Base-by-base conservation (phyloP, 805 yeast species). In the Hanseniaspora singularis region DNA sequence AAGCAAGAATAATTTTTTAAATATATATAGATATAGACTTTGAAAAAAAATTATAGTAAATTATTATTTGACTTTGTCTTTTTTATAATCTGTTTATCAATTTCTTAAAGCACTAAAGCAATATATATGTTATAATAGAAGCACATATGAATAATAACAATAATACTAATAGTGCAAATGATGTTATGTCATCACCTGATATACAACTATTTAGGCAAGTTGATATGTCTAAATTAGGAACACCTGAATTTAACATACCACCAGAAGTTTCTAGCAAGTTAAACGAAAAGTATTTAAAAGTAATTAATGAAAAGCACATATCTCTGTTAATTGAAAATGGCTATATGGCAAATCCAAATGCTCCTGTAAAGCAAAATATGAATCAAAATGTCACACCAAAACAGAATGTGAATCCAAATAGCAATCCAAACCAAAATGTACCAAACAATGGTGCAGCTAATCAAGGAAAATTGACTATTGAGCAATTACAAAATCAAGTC, bases 131-230 rank as follows among this genome's bases (percentile, higher is more conserved):
- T n/a, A n/a, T n/a, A n/a, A n/a, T n/a, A n/a, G n/a, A n/a, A n/a
- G n/a, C n/a, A n/a, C n/a, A 27, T 18, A 37, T 37, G 15, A n/a
- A n/a, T 18, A 32, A n/a, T 4, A 18, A 19, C 4, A 45, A 32
- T 38, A 45, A 45, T 18, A 45, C 38, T n/a, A 34, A 31, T 24
- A 38, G 5, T 11, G 37, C 18, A 11, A 40, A 37, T 3, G 43
- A 45, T 6, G 39, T 18, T 2, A 18, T 38, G 9, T 12, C 34
- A 3, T 33, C 42, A 8, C 43, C 49, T 24, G 48, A 44, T 18
- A 44, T 44, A 14, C 41, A 44, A 19, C 34, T 44, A 8, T 44
- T 44, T 24, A 44, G 48, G 30, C 40, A 44, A 28, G 48, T 44
- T 23, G 48, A 44, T n/a, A 44, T 44, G 48, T 23, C 38, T 1